Percentiles rank a stretch among this genome's conserved stretches.
phyloP scores from a whole-genome alignment of 495 filamentous ascomycete genomes.

The Physcia stellaris region DNA sequence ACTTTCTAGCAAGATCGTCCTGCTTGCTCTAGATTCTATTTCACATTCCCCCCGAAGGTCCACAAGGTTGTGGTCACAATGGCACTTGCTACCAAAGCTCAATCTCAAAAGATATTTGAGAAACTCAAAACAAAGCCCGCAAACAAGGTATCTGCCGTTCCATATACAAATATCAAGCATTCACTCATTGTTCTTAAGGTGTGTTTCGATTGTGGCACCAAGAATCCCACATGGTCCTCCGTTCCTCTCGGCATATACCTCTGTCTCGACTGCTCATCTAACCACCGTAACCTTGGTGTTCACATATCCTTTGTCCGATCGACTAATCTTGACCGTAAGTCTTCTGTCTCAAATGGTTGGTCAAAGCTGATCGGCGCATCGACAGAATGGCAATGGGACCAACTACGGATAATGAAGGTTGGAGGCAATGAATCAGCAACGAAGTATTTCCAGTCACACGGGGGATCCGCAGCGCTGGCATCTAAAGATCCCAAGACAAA shows the following conservation, averaged over 20 bases:
- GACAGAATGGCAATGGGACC: conserved; percentile 98
- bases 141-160: conserved; percentile 61
- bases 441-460: conserved; percentile 93
- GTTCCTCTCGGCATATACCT: conserved; percentile 96
- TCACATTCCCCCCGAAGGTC: no score
- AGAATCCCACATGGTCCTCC: conserved; percentile 97
- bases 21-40: no score
- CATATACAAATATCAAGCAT: conserved; percentile 1
- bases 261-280: conserved; percentile 88
- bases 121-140: conserved; percentile 87
- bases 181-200: conserved; percentile 35
- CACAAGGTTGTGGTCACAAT: no score
- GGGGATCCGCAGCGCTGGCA: conserved; percentile 80
- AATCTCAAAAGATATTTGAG: conserved; percentile 96
- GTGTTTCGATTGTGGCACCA: conserved; percentile 94
- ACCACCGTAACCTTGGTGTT: conserved; percentile 83
- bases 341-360: background rate
- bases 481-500: conserved; percentile 95
- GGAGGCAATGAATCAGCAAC: conserved; percentile 97
- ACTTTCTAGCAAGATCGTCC: no score
- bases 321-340: conserved; percentile 94
- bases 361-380: background rate
- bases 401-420: conserved; percentile 95
- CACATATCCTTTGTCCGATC: conserved; percentile 97
- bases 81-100: conserved; percentile 80